Conservation (phyloP, 225 moss, liverwort and hornwort species). For the Neckera pumila region DNA sequence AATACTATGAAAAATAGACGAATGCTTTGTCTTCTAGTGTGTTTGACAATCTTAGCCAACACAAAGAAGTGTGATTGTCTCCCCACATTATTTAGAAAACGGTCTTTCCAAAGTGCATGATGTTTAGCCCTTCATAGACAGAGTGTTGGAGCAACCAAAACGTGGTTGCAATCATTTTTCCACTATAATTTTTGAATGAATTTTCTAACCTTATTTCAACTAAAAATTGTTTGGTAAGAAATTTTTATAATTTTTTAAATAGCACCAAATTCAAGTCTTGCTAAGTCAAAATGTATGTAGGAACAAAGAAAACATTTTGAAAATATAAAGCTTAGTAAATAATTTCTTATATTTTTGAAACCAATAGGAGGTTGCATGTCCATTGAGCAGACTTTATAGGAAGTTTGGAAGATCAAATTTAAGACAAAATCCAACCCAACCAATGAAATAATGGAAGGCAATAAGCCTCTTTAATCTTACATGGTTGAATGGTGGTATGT, state of each 20-base stretch:
- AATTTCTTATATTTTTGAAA: neutral
- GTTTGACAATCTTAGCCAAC: neutral
- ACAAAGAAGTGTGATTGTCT: neutral
- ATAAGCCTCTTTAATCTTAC: neutral
- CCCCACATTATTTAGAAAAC: accelerated
- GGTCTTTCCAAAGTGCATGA: neutral
- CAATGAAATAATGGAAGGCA: neutral
- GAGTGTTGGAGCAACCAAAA: neutral
- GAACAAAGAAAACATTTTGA: neutral
- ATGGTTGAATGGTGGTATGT: neutral
- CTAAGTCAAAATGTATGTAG: neutral
- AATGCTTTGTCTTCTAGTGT: neutral
- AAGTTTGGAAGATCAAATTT: neutral
- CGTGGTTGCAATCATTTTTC: too few species aligned
- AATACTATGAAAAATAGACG: neutral
- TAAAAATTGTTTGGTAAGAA: too few species aligned
- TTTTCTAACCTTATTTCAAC: neutral
- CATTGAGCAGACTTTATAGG: accelerated
- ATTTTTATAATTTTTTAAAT: neutral
- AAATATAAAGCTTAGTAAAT: neutral
- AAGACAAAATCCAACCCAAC: neutral
- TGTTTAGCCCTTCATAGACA: neutral
- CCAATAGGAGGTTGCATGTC: neutral
- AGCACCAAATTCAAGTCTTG: neutral
- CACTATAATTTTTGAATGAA: neutral